Base-by-base conservation (phyloP, 345 rosid genomes). In the Combretum micranthum region DNA sequence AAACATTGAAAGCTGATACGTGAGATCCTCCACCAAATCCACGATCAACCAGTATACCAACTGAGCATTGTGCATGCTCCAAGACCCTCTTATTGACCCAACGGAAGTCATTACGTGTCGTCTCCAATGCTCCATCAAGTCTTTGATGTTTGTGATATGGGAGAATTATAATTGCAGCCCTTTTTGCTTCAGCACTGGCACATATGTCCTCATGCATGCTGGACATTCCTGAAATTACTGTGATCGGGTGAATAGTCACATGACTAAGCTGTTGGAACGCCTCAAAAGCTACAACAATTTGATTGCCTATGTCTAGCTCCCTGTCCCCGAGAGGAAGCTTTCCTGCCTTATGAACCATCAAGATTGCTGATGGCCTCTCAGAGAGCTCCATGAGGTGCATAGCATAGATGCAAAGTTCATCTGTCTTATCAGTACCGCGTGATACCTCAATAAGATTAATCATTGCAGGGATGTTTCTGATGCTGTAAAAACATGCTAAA, bases 341-440 rank as follows among this genome's bases (percentile, higher is more conserved):
- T 32, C 39, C 9, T 32, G 39, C 39, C 39, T 32, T 32, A 7
- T 32, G 39, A 32, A 32, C 39, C 39, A 32, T 32, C 39, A 32
- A 32, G 39, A 32, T 32, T 4, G 39, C 39, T 32, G 39, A 32
- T 32, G 39, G 9, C 39, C 39, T 32, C 39, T 32, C 39, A 32
- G 39, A 32, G 7, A 32, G 84, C 72, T 88, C 94, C 90, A 86
- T 80, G 17, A 86, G 85, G 66, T 88, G 96, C 83, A 88, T 67
- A 1, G 96, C 91, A 23, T 86, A 88, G 21, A 88, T 88, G 1
- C 80, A 75, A 13, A 88, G 75, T 15, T 64, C 79, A 54, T 80
- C 85, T 22, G 67, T 74, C 64, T 78, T 83, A 49, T 66, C 80
- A 0, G 72, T 76, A 19, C 96, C 90, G 0, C 90, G 87, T 8